phyloP scores from a whole-genome alignment of 2,329 filamentous ascomycete genomes.

The Aspergillus sp. region DNA sequence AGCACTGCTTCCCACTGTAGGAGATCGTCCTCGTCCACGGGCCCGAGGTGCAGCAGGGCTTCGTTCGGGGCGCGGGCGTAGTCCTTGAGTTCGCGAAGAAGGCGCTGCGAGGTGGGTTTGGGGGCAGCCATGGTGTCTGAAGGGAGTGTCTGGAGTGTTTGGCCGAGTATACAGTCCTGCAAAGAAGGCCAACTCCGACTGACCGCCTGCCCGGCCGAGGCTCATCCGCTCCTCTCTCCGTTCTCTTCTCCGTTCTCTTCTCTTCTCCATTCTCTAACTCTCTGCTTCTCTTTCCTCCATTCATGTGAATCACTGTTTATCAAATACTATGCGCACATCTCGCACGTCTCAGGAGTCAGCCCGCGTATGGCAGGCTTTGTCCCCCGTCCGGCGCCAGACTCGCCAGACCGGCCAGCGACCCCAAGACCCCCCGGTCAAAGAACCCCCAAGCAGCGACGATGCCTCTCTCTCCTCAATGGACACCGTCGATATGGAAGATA shows the following conservation, averaged over 20 bases:
- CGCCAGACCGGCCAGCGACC: too few species aligned
- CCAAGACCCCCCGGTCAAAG: conserved; percentile 20
- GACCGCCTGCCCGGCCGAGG: background rate
- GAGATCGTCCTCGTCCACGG: conserved; percentile 48
- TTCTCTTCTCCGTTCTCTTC: conserved; percentile 1
- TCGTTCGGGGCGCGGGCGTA: conserved; percentile 49
- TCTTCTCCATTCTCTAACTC: conserved; percentile 3
- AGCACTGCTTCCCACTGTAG: conserved; percentile 53
- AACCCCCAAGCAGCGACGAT: conserved; percentile 17
- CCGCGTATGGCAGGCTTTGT: conserved; percentile 44
- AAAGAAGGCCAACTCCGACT: background rate
- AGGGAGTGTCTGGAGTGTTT: too few species aligned
- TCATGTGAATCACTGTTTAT: conserved; percentile 6
- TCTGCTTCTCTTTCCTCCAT: conserved; percentile 3
- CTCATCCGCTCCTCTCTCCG: background rate
- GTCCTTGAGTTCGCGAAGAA: conserved; percentile 52
- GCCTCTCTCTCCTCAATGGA: conserved; percentile 27
- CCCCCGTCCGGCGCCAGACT: conserved; percentile 35
- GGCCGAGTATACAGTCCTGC: too few species aligned
- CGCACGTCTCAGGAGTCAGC: conserved; percentile 50
- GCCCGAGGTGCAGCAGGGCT: conserved; percentile 47
- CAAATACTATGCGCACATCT: conserved; percentile 46
- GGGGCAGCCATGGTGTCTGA: conserved; percentile 18
- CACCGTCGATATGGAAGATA: conserved; percentile 51
- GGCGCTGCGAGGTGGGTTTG: conserved; percentile 47